Evolutionary conservation across 1,284 basidiomycete species (phyloP), one percentile per base, ranked within the genome.

Genomic region (Boletus semigastroideus): DNA sequence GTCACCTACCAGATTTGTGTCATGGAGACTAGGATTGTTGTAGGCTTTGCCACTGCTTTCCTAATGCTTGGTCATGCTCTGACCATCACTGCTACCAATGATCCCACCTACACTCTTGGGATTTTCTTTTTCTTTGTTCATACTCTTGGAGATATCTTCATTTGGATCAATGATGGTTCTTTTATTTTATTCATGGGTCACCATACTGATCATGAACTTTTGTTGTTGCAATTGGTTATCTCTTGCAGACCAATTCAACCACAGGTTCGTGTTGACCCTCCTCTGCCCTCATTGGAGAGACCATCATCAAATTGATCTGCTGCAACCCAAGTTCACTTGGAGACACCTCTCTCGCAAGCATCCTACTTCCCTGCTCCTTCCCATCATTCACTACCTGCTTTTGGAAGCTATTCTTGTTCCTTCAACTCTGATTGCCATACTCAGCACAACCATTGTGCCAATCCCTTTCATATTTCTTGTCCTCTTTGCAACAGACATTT

Each of bases 391-490:
- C 12, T 16, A 12, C 31, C 7, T 33, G n/a, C 13, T 16, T 6
- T 6, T 14, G 31, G 16, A 12, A 0, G 3, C 7, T 7, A 1
- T 6, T 1, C 7, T 2, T 34, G 33, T n/a, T 1, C 4, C 7
- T 9, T n/a, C 3, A 16, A 1, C 33, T n/a, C 33, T 0, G 0
- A 0, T 0, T 6, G 8, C 9, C 16, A 8, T 0, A 34, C 16
- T 1, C 16, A n/a, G n/a, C n/a, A n/a, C n/a, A n/a, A n/a, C n/a
- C n/a, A n/a, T n/a, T n/a, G n/a, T n/a, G n/a, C n/a, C n/a, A n/a
- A n/a, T n/a, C n/a, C 33, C 5, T 34, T 34, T 4, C 33, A 34
- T 34, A 14, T n/a, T n/a, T 8, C 16, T n/a, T 34, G 33, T 5
- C 33, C 33, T 9, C 5, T 3, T 10, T 34, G 33, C 4, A 0